Base-by-base conservation (phyloP, 805 yeast species). In the Zygosaccharomyces kombuchaensis region DNA sequence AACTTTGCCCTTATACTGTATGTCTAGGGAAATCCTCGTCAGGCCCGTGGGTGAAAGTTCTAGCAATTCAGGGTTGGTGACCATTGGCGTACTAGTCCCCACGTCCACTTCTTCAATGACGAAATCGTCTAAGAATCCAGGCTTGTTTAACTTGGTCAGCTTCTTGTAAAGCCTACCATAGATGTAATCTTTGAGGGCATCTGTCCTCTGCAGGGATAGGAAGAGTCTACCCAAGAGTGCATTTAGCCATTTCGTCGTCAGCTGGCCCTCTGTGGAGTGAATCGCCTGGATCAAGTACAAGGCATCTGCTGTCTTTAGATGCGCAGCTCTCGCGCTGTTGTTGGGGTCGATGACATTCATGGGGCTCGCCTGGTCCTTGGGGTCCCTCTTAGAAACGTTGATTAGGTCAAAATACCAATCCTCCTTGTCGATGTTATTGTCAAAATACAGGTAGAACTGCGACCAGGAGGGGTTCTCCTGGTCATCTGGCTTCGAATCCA, bases 401-500 rank as follows among this genome's bases (percentile, higher is more conserved):
- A 91, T 72, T 44, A 93, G 70, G 0, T 87, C 81, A 65, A 88
- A 89, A 62, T 91, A 93, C 85, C 96, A 82, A 62, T 91, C 96
- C 64, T 93, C 99, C 58, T 91, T 91, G 38, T 84, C 89, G 45
- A 75, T 75, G 54, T 89, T 87, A 40, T 80, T 75, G 54, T 88
- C 95, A 36, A 83, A 77, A 63, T 88, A 87, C 3, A 91, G 65
- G 62, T 76, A 91, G 56, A 77, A 77, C 5, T 67, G 62, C 14
- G 51, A 66, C 47, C 60, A 51, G 3, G 47, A 27, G 4, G 50
- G 40, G 12, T 45, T 31, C 26, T 46, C 47, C n/a, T 44, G 46
- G 6, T 36, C 39, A 64, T 60, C 50, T 25, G 50, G 13, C 35
- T 42, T 22, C 17, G 40, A 38, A 6, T 30, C 29, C 12, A 49